These are phyloP conservation scores for Wickerhamomyces pijperi DNA, from an alignment of 805 yeast species.

Conservation along the genomic window DNA sequence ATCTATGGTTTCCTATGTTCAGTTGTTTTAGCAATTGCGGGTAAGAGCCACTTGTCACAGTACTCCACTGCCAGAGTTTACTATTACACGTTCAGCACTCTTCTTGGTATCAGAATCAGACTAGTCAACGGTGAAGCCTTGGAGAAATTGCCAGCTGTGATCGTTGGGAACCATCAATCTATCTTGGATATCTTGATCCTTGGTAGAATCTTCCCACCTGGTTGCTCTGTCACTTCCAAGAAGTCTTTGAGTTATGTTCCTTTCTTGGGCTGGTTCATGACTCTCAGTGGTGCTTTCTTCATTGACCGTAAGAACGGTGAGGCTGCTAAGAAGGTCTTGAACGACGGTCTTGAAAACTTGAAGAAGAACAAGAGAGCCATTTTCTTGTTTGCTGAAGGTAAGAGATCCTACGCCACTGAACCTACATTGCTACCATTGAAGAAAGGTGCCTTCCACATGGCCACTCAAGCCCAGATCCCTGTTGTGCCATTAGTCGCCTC, in stretches of 20 bases:
- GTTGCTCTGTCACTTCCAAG: constrained; percentile 89
- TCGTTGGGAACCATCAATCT: constrained; percentile 84
- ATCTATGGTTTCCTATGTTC: constrained; percentile 74
- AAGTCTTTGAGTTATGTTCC: constrained; percentile 76
- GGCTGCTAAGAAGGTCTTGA: constrained; percentile 66
- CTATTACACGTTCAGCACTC: constrained; percentile 44
- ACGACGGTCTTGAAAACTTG: constrained; percentile 52
- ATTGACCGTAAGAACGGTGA: constrained; percentile 72
- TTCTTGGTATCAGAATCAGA: constrained; percentile 61
- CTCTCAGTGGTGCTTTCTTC: constrained; percentile 81
- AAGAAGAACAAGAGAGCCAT: constrained; percentile 58
- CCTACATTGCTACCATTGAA: constrained; percentile 79
- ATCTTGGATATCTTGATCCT: constrained; percentile 74
- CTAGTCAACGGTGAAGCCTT: constrained; percentile 57
- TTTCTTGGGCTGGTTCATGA: constrained; percentile 95
- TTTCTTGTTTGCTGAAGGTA: constrained; percentile 95
- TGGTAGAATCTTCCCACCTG: constrained; percentile 78
- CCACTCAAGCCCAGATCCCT: constrained; percentile 85
- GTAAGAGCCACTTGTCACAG: constrained; percentile 75
- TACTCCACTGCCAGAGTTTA: constrained; percentile 84
- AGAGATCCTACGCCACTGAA: constrained; percentile 67
- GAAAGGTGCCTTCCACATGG: constrained; percentile 97
- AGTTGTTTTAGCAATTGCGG: constrained; percentile 47
- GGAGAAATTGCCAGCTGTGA: constrained; percentile 57
- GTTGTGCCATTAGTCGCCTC: constrained; percentile 81